Percentiles rank a stretch among this genome's conserved stretches.
Evolutionary conservation across 495 filamentous ascomycete genomes (phyloP).

Genomic region (Penicillium coffeae): DNA sequence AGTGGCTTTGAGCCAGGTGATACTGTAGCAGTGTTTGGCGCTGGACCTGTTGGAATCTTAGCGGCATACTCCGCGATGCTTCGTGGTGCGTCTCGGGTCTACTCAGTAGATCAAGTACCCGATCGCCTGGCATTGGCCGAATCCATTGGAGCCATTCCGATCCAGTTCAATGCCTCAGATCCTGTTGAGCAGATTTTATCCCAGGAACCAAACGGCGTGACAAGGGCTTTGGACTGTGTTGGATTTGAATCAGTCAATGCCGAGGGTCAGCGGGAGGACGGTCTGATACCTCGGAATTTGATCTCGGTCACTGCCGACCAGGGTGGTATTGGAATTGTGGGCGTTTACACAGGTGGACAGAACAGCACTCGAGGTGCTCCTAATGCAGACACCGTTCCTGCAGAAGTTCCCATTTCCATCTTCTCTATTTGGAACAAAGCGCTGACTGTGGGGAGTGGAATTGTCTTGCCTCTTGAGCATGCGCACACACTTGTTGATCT

Average conservation of each 20-base stretch:
- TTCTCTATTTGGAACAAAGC: conserved; percentile 7
- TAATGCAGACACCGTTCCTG: neutral
- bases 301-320: neutral
- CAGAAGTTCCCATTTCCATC: conserved; percentile 3
- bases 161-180: conserved; percentile 36
- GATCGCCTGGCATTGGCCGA: conserved; percentile 44
- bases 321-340: conserved; percentile 7
- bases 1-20: conserved; percentile 31
- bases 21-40: conserved; percentile 38
- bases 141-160: conserved; percentile 43
- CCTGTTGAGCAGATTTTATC: conserved; percentile 17
- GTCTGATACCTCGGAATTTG: neutral
- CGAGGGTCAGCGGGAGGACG: neutral
- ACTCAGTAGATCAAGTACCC: conserved; percentile 45
- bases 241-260: neutral
- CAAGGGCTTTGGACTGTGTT: conserved; percentile 4
- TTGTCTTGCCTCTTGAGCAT: conserved; percentile 4
- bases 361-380: neutral
- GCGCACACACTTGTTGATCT: conserved; percentile 11
- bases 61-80: conserved; percentile 35
- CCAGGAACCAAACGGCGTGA: conserved; percentile 6
- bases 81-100: conserved; percentile 41
- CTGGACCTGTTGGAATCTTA: conserved; percentile 37
- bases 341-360: conserved; percentile 7
- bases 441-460: conserved; percentile 9